Evolutionary conservation across 805 yeast species (phyloP).

Genomic region (Lipomyces lipofer): DNA sequence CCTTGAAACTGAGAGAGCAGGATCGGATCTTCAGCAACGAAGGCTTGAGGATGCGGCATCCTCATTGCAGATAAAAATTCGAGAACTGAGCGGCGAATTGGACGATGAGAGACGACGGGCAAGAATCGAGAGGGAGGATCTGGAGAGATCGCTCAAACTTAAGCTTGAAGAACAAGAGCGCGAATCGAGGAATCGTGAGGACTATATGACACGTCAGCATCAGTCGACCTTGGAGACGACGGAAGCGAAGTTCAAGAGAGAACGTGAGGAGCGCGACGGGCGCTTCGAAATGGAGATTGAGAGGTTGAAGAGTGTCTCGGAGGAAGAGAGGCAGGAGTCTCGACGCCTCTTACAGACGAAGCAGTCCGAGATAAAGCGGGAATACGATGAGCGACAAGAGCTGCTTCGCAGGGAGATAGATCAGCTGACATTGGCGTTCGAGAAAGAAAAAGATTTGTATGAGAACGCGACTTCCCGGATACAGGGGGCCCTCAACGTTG

Average conservation of each 20-base stretch:
- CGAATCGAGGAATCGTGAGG: constrained; percentile 38
- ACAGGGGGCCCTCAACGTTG: not conserved
- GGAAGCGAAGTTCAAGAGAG: not conserved
- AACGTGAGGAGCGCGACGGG: constrained; percentile 2
- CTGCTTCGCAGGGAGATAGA: constrained; percentile 33
- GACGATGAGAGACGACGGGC: constrained; percentile 39
- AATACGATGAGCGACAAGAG: constrained; percentile 17
- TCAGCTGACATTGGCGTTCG: not conserved
- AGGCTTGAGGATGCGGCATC: constrained; percentile 40
- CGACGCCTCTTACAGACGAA: constrained; percentile 31
- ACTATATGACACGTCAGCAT: constrained; percentile 25
- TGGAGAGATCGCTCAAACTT: constrained; percentile 41
- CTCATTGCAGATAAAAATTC: constrained; percentile 38
- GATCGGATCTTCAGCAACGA: constrained; percentile 43
- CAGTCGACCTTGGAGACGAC: constrained; percentile 4
- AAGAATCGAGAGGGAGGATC: constrained; percentile 43
- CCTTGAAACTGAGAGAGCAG: constrained; percentile 44
- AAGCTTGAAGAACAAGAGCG: constrained; percentile 38
- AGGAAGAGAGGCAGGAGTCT: constrained; percentile 36
- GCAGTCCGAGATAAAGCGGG: not conserved
- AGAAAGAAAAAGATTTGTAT: constrained; percentile 1
- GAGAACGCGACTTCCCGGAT: not conserved
- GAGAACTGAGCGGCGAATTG: constrained; percentile 34
- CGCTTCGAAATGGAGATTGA: not conserved
- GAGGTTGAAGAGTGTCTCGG: not conserved